These are phyloP conservation scores for Tetragonia tetragonoides DNA, from an alignment of 148 eudicot species.

Conservation along the genomic window DNA sequence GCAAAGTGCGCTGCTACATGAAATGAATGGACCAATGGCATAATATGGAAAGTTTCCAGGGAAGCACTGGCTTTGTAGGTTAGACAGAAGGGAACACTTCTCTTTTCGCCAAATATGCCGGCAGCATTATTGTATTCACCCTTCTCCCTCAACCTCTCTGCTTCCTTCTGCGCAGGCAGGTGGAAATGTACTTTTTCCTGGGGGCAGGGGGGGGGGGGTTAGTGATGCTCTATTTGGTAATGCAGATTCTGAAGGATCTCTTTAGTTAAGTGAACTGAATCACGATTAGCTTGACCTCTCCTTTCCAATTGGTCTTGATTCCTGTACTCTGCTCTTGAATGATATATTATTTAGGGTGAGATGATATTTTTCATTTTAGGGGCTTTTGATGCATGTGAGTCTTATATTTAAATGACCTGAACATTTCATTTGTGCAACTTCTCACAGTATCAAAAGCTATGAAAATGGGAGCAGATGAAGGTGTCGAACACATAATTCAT, in stretches of 20 bases:
- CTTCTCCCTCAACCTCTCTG: no score
- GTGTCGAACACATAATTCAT: conserved; percentile 63
- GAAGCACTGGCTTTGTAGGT: no score
- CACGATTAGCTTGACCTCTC: neutral
- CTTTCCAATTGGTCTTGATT: neutral
- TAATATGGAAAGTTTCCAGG: no score
- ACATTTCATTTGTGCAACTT: conserved; percentile 3
- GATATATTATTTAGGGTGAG: neutral
- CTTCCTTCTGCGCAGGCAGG: no score
- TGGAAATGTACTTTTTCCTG: no score
- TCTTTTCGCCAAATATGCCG: no score
- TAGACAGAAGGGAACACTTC: no score
- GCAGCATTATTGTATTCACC: no score
- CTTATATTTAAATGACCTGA: neutral
- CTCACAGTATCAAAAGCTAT: conserved; percentile 58
- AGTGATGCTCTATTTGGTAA: no score
- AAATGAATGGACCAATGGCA: no score
- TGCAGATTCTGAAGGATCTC: neutral
- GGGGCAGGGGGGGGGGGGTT: no score
- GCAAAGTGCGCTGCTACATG: no score
- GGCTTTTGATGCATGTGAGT: neutral
- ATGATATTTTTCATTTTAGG: neutral
- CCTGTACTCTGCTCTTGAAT: neutral
- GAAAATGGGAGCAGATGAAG: conserved; percentile 42
- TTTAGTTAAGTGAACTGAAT: neutral